phyloP scores from a whole-genome alignment of 805 yeast genomes.

The Hanseniaspora pseudoguilliermondii region DNA sequence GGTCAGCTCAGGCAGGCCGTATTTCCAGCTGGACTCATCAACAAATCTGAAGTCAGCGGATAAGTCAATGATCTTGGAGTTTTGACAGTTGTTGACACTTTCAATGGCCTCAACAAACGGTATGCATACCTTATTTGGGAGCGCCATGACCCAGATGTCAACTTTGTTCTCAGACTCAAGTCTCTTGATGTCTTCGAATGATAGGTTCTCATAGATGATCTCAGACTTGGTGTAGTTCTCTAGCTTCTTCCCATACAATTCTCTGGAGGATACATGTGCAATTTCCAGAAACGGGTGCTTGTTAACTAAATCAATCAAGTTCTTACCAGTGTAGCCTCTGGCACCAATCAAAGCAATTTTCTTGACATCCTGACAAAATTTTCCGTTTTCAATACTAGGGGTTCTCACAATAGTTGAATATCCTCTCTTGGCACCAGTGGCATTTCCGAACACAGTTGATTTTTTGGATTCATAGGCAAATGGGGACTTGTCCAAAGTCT shows the following conservation, averaged over 20 bases:
- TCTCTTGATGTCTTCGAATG: slow-evolving; percentile 68
- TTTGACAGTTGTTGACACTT: slow-evolving; percentile 43
- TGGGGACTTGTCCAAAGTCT: slow-evolving; percentile 25
- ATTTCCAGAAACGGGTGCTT: slow-evolving; percentile 78
- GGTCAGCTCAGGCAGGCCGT: slow-evolving; percentile 89
- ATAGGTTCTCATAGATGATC: slow-evolving; percentile 72
- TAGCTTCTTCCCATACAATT: slow-evolving; percentile 73
- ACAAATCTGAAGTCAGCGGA: slow-evolving; percentile 96
- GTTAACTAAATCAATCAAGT: slow-evolving; percentile 74
- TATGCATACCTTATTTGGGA: slow-evolving; percentile 93
- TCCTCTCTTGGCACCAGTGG: slow-evolving; percentile 37
- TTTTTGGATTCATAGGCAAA: slow-evolving; percentile 20
- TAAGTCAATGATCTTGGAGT: slow-evolving; percentile 72
- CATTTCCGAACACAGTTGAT: slow-evolving; percentile 23
- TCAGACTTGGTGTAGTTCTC: slow-evolving; percentile 76
- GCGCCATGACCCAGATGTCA: slow-evolving; percentile 98
- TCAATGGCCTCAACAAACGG: slow-evolving; percentile 76
- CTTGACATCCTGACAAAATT: slow-evolving; percentile 42
- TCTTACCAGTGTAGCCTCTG: slow-evolving; percentile 94
- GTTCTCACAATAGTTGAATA: slow-evolving; percentile 32
- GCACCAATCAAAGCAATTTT: slow-evolving; percentile 94
- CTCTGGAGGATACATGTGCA: slow-evolving; percentile 92
- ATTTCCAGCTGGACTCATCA: slow-evolving; percentile 73
- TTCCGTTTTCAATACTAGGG: slow-evolving; percentile 54
- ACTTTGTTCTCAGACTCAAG: slow-evolving; percentile 66